Conservation (phyloP, 208 protist species). For the Leishmania mexicana region DNA sequence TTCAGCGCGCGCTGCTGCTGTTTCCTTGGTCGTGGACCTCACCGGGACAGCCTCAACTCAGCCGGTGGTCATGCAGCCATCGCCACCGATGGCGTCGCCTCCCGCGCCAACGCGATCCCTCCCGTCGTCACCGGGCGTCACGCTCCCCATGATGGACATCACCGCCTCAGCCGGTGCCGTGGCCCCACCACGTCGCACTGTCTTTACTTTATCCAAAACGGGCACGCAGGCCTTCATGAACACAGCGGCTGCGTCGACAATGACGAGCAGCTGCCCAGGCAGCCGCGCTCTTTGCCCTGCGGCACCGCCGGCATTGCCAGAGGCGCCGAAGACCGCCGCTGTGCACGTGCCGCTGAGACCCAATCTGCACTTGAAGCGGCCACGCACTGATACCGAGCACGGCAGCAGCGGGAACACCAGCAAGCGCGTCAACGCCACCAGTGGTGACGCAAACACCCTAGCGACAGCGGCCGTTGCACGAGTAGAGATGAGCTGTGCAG, state of each 20-base stretch:
- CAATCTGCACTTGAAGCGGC: slow-evolving; percentile 29
- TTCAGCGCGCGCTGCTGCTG: background rate
- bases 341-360: slow-evolving; percentile 24
- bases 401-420: background rate
- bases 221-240: background rate
- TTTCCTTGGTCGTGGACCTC: slow-evolving; percentile 14
- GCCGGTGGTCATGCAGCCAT: background rate
- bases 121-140: background rate
- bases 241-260: background rate
- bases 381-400: slow-evolving; percentile 11
- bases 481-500: background rate
- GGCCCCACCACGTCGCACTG: slow-evolving; percentile 28
- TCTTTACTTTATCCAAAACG: slow-evolving; percentile 31
- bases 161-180: background rate
- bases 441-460: background rate
- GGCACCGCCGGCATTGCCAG: background rate
- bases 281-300: background rate
- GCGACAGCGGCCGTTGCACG: background rate
- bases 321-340: background rate
- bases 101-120: background rate
- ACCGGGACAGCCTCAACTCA: background rate
- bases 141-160: background rate
- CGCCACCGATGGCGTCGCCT: background rate
- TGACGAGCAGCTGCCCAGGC: background rate
- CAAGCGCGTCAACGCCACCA: background rate